Evolutionary conservation across 1,139 yeast genomes (phyloP).

Genomic region (Suhomyces guaymorum): DNA sequence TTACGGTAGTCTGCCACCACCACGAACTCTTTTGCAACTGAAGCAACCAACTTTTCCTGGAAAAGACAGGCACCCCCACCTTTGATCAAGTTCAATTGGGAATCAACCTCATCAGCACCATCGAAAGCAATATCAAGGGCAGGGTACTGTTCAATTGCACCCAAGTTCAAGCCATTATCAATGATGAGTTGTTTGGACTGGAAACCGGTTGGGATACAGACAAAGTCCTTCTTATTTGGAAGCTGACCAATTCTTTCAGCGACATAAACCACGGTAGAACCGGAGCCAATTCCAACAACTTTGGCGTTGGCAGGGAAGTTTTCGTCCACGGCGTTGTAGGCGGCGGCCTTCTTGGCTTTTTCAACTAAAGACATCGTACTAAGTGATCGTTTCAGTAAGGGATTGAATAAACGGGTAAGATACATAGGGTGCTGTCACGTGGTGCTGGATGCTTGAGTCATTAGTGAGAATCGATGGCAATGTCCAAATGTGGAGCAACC

Average conservation of each 20-base stretch:
- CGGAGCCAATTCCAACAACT: conserved; percentile 93
- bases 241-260: conserved; percentile 90
- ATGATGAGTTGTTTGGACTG: conserved; percentile 87
- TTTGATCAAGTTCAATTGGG: conserved; percentile 78
- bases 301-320: conserved; percentile 70
- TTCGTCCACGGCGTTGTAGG: conserved; percentile 89
- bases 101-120: conserved; percentile 97
- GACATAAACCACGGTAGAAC: conserved; percentile 93
- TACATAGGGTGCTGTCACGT: neutral
- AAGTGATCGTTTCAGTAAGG: too few relatives aligned
- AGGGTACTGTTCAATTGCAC: conserved; percentile 79
- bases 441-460: neutral
- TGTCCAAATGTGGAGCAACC: too few relatives aligned
- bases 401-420: too few relatives aligned
- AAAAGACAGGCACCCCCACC: conserved; percentile 99
- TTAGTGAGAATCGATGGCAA: too few relatives aligned
- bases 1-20: conserved; percentile 94
- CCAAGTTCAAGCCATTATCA: conserved; percentile 76
- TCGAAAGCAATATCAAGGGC: conserved; percentile 90
- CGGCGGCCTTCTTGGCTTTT: conserved; percentile 80
- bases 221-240: conserved; percentile 54
- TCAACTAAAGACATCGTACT: conserved; percentile 42
- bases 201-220: conserved; percentile 95
- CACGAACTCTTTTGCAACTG: conserved; percentile 72
- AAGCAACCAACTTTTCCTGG: conserved; percentile 94